Evolutionary conservation across 176 grass and related monocot species (phyloP).

Genomic region (Paspalum notatum): DNA sequence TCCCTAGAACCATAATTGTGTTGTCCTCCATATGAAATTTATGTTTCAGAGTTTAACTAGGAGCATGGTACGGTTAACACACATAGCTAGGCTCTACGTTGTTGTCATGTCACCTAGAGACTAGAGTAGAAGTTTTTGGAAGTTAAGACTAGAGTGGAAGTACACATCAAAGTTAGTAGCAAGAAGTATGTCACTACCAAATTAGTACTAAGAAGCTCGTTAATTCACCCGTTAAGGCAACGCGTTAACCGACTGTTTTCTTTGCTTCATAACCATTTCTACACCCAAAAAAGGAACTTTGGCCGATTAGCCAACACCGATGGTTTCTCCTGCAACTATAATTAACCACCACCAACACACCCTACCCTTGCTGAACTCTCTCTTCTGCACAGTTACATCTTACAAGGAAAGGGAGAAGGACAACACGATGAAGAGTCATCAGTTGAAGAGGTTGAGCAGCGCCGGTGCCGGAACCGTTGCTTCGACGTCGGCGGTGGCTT

Average conservation of each 20-base stretch:
- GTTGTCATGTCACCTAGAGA: no score
- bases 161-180: no score
- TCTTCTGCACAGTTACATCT: conserved; percentile 26
- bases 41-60: no score
- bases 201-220: not conserved
- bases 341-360: conserved; percentile 29
- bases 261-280: conserved; percentile 25
- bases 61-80: no score
- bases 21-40: no score
- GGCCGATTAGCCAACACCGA: conserved; percentile 8
- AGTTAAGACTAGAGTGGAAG: no score
- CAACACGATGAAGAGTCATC: not conserved
- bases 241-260: not conserved
- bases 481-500: not conserved
- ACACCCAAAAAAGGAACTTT: conserved; percentile 25
- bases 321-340: not conserved
- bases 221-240: not conserved
- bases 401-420: not conserved
- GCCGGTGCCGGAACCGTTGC: conserved; percentile 32
- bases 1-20: no score
- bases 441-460: conserved; percentile 66
- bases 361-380: not conserved
- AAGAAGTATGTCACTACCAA: no score
- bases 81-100: no score
- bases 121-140: no score